Base-by-base conservation (phyloP, 2,329 filamentous ascomycete genomes). In the Fusarium dimerum region DNA sequence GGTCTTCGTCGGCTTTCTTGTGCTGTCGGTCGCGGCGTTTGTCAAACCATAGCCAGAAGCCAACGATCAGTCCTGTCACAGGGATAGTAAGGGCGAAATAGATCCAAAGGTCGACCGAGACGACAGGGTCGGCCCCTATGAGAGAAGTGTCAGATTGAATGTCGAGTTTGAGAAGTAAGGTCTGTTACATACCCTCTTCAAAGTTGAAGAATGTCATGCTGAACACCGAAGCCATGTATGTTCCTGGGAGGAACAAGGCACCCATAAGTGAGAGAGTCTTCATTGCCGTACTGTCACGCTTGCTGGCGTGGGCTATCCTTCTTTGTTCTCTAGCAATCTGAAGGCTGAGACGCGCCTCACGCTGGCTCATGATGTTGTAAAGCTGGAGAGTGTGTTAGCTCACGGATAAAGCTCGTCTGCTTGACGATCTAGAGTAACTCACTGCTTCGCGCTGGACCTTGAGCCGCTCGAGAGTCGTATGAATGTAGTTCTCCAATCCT, bases 131-230 rank as follows among this genome's bases (percentile, higher is more conserved):
- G 5, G 70, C 66, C 46, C 67, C 71, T 65, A 18, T 8, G 18
- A 17, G 15, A 11, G 1, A 11, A 10, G 34, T 17, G 46, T 61
- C 46, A 61, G 50, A 6, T 38, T 13, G 9, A 32, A 16, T 7
- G 18, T 13, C 12, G 11, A 38, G 7, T 16, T 13, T 7, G 8
- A 3, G 18, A 42, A 12, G 11, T 12, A 12, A 6, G 26, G 11
- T 32, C 39, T 17, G 43, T 48, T 10, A 56, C 68, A 55, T 65
- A 76, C 76, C 70, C 39, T 73, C 69, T 57, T 78, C 78, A 59
- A 85, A 86, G 68, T 86, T 78, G 72, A 87, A 87, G 66, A 87
- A 87, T 0, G 82, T 82, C 82, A 86, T 87, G 72, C 78, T 81
- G 60, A 87, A 87, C 20, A 87, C 73, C 1, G 84, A 86, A 9